Evolutionary conservation across 768 basidiomycete genomes (phyloP).

Genomic region (Boletus sensibilis): DNA sequence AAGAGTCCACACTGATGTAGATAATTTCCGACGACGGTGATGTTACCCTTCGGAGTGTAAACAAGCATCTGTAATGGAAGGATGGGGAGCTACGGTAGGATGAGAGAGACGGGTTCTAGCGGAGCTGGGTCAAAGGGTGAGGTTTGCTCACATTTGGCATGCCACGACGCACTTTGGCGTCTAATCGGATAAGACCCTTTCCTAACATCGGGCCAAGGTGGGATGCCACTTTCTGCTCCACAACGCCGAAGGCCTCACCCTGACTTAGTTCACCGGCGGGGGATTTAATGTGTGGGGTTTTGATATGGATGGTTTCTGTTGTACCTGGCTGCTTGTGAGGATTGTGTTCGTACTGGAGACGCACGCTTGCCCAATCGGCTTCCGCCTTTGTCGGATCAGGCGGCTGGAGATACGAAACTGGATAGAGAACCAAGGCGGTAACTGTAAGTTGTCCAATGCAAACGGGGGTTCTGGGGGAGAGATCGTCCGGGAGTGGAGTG

Average conservation of each 20-base stretch:
- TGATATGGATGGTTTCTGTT: slow-evolving; percentile 78
- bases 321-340: slow-evolving; percentile 46
- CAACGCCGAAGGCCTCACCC: slow-evolving; percentile 76
- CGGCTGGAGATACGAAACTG: slow-evolving; percentile 60
- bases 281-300: slow-evolving; percentile 53
- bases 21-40: slow-evolving; percentile 75
- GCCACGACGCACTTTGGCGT: slow-evolving; percentile 71
- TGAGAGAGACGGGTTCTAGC: slow-evolving; percentile 20
- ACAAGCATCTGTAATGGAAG: slow-evolving; percentile 83
- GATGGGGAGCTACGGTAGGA: slow-evolving; percentile 62
- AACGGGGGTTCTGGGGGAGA: slow-evolving; percentile 78
- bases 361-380: slow-evolving; percentile 66
- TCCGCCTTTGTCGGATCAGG: slow-evolving; percentile 44
- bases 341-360: slow-evolving; percentile 68
- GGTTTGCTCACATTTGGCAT: slow-evolving; percentile 53
- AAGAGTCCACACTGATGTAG: slow-evolving; percentile 66
- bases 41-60: slow-evolving; percentile 93
- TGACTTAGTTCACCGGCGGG: slow-evolving; percentile 51
- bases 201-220: slow-evolving; percentile 81
- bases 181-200: slow-evolving; percentile 78
- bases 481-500: slow-evolving; percentile 47
- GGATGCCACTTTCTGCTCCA: slow-evolving; percentile 83
- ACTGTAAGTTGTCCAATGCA: slow-evolving; percentile 86
- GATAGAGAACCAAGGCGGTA: slow-evolving; percentile 84
- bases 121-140: slow-evolving; percentile 13